Percentiles rank a stretch among this genome's conserved stretches.
phyloP scores from a whole-genome alignment of 2,329 filamentous ascomycete genomes.

The Colletotrichum sp. region DNA sequence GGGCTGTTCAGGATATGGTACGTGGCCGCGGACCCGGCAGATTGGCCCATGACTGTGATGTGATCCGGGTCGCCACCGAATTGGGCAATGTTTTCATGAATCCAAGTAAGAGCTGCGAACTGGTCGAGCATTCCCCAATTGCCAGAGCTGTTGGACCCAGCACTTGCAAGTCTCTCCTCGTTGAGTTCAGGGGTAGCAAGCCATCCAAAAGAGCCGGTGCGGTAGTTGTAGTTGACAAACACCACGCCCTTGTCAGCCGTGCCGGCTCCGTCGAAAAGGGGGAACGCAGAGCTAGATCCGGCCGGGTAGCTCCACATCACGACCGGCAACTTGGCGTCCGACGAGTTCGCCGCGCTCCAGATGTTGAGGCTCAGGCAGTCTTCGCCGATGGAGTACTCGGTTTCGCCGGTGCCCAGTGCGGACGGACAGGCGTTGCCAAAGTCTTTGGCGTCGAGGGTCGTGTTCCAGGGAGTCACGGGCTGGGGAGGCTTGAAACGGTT shows the following conservation, averaged over 20 bases:
- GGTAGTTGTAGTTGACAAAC: not conserved
- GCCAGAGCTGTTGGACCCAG: not conserved
- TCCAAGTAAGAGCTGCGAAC: not conserved
- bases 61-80: not conserved
- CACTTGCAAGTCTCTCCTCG: not conserved
- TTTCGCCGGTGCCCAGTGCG: not conserved
- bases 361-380: slow-evolving; percentile 38
- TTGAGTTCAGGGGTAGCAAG: not conserved
- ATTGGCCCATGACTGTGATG: not conserved
- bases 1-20: not conserved
- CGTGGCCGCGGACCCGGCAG: not conserved
- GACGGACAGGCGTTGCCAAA: not conserved
- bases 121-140: not conserved
- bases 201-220: not conserved
- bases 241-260: not conserved
- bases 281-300: not conserved
- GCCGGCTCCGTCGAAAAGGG: not conserved
- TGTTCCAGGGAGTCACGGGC: not conserved
- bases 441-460: not conserved
- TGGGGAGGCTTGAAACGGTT: not conserved
- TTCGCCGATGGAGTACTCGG: slow-evolving; percentile 24
- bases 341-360: slow-evolving; percentile 32
- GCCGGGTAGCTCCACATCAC: slow-evolving; percentile 26
- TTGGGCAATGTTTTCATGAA: not conserved
- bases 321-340: slow-evolving; percentile 30